Base-by-base conservation (phyloP, 352 stramenopile genomes). In the Phytophthora chlamydospora region DNA sequence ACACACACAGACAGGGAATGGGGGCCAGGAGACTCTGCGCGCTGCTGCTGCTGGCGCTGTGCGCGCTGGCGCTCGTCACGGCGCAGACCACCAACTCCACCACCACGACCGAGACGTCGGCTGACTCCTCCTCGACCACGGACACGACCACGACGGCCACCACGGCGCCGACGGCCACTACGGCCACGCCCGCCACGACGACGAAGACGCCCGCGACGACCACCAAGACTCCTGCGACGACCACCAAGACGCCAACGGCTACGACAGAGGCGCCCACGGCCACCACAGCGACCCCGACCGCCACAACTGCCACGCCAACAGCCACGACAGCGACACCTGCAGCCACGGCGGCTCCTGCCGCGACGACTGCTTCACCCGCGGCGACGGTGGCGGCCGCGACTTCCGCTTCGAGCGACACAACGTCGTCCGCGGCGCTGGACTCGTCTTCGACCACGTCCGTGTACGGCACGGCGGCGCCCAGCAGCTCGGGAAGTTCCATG, bases 381-480 rank as follows among this genome's bases (percentile, higher is more conserved):
- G 33, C 61, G 9, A 58, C 47, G 0, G 62, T 51, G 6, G 58
- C 53, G 31, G 43, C 56, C 21, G 40, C 55, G 6, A 76, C 60
- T n/a, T 57, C 74, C n/a, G 54, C 51, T 19, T 69, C 64, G 9
- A 52, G 41, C 0, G 58, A 74, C 36, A 71, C 59, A 4, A 71
- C 53, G 14, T 54, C 68, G 13, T 62, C 70, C 33, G 61, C 71
- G 1, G 73, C 76, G 36, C 52, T 77, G 43, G 62, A 80, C 36
- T 68, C 71, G 29, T 74, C 67, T 31, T 64, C 62, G 6, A 71
- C 64, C 27, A 77, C 80, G 47, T 75, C 78, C 6, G 56, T 75
- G 43, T 88, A 88, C 61, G 76, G 75, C 41, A 88, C 80, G 11
- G 64, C 60, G 36, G 36, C 75, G 19, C 71, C 80, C 3, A 65